Conservation (phyloP, 768 basidiomycete genomes). For the Collybiopsis luxurians region DNA sequence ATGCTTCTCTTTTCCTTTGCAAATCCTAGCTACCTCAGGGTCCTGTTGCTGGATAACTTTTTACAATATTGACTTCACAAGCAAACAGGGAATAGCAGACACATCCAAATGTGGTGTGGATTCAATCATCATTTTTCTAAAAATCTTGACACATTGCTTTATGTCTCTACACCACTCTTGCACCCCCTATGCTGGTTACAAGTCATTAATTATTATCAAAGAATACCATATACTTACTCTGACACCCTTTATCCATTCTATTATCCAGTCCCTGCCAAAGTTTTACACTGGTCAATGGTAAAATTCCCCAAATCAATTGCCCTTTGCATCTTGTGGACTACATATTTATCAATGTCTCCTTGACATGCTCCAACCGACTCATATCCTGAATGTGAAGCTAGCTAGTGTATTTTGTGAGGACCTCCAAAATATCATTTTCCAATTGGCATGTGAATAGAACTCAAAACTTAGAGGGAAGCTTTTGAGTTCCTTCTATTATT, state of each 20-base stretch:
- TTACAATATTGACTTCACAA: constrained; percentile 12
- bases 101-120: constrained; percentile 19
- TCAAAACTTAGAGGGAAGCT: neutral
- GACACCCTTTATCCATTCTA: no score
- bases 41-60: neutral
- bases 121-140: constrained; percentile 8
- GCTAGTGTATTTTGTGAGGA: no score
- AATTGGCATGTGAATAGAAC: neutral
- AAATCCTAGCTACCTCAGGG: neutral
- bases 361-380: neutral
- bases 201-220: no score
- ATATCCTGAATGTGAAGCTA: neutral
- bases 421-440: neutral
- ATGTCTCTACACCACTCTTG: neutral
- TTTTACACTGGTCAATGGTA: neutral
- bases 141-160: constrained; percentile 1
- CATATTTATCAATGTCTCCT: neutral
- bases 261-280: neutral
- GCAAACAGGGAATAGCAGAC: no score
- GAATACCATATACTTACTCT: no score
- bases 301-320: no score
- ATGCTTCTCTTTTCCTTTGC: neutral
- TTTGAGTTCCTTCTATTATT: neutral
- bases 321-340: neutral
- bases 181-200: no score